These are phyloP conservation scores for Puccinia novopanici DNA, from an alignment of 1,284 basidiomycete genomes.

Conservation along the genomic window DNA sequence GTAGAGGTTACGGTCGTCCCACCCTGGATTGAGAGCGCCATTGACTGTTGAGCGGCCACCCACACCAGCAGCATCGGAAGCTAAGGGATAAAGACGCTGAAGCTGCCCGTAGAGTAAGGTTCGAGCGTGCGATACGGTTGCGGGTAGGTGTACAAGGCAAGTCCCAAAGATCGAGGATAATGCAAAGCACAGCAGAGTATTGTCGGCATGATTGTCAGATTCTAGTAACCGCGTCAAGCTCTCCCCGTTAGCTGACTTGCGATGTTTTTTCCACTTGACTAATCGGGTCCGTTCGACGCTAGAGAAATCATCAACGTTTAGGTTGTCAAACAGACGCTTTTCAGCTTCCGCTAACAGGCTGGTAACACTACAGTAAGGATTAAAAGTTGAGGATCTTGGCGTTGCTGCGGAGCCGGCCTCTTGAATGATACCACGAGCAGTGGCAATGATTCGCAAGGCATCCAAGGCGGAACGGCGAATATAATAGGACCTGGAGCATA, in stretches of 20 bases:
- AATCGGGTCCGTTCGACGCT: conserved; percentile 36
- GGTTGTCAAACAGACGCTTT: conserved; percentile 33
- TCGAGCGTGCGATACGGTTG: conserved; percentile 45
- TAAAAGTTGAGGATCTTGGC: conserved; percentile 37
- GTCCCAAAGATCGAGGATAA: conserved; percentile 47
- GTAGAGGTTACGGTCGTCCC: conserved; percentile 47
- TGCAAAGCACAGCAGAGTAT: conserved; percentile 38
- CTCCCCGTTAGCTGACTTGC: conserved; percentile 37
- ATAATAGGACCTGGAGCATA: conserved; percentile 45
- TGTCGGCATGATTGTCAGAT: conserved; percentile 44
- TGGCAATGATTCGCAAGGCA: conserved; percentile 44
- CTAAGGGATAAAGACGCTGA: conserved; percentile 50
- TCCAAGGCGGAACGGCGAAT: conserved; percentile 48
- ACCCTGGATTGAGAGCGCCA: conserved; percentile 41
- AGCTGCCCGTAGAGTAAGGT: conserved; percentile 46
- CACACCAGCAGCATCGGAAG: conserved; percentile 44
- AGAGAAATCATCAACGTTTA: conserved; percentile 33
- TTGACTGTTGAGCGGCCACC: conserved; percentile 38
- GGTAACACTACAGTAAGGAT: conserved; percentile 21
- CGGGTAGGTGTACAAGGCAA: conserved; percentile 26
- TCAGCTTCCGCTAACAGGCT: conserved; percentile 42
- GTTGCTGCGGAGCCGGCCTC: conserved; percentile 30
- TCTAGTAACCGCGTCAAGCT: conserved; percentile 42
- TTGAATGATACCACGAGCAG: conserved; percentile 44
- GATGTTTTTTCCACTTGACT: conserved; percentile 49